Base-by-base conservation (phyloP, 169 alveolate genomes). In the Condylostoma magnum region DNA sequence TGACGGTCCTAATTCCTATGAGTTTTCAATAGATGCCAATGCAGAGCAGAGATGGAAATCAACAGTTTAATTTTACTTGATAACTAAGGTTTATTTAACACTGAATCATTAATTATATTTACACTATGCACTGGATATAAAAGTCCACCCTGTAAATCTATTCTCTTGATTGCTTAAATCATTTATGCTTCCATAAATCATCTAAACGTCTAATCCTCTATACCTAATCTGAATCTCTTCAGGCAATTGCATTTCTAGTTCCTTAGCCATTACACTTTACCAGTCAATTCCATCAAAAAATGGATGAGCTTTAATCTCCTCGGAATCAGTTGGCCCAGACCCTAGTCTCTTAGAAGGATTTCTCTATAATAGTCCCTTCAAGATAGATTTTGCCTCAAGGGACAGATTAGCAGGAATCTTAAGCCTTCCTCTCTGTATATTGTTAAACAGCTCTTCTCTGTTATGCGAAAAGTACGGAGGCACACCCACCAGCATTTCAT, bases 271-370 rank as follows among this genome's bases (percentile, higher is more conserved):
- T 15, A 68, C 63, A 33, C 50, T 6, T 53, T 63, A 72, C 79
- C 79, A 71, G n/a, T 56, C 55, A 10, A 56, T 25, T 22, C 76
- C 79, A 48, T 34, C 27, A 34, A 71, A 36, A 34, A 48, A 71
- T 10, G 63, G 34, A 30, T 71, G 79, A 18, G 53, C 55, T 46
- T 71, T 71, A 1, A 71, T 36, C 37, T 88, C 95, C 30, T 82
- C 87, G 20, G 93, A 86, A 20, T 85, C 84, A 51, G 69, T 65
- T 18, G n/a, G n/a, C 72, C 28, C 22, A n/a, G 90, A 83, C 1
- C 97, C 95, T 12, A 93, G 79, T 76, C 97, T 85, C 44, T 83
- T 79, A 47, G 60, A 44, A 8, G 97, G 94, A 76, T 89, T 85
- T 77, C 81, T 82, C 25, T 67, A 73, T 27, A 89, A 36, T 36